Base-by-base conservation (phyloP, 371 early-diverging fungal genomes). In the Mucor velutinosus region DNA sequence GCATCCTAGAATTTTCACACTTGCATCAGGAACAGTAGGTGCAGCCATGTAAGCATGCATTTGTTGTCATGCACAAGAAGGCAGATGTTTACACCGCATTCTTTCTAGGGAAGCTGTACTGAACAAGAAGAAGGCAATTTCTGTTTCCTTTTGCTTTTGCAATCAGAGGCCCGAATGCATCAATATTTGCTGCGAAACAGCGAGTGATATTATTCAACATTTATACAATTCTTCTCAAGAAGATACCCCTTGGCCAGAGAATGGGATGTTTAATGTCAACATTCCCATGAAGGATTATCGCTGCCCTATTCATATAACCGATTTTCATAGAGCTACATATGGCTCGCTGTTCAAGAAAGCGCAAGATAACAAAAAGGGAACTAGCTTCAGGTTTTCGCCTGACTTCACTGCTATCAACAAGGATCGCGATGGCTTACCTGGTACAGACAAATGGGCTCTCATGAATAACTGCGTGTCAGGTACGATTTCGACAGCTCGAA, bases 21-120 rank as follows among this genome's bases (percentile, higher is more conserved):
- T 81, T 15, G 67, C 82, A n/a, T 79, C 80, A 23, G 82, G 82
- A 25, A 82, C 82, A 10, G 71, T 82, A 58, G 82, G 82, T 33
- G 77, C 76, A 60, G 82, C 82, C 11, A 64, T 79, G 77, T 77
- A 69, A 70, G 53, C 27, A 27, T 4, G 23, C 27, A 17, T 41
- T 41, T 0, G 3, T 5, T 17, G 64, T 59, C 37, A 14, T 63
- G 11, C 37, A 43, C 19, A 14, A n/a, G 8, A 19, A 29, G 12
- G 12, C 23, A 62, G 32, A 25, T 11, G 23, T 41, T 27, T 8
- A 60, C 53, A 27, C 27, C 56, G 29, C n/a, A 57, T 2, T 25
- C n/a, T 32, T 43, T 19, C 19, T 15, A 78, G 79, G 58, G 82
- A 82, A 64, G 79, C 70, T 27, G 74, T 70, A 1, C 33, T 79